Evolutionary conservation across 2,329 filamentous ascomycete species (phyloP), one percentile per base, ranked within the genome.

Genomic region (Cladophialophora chaetospira): DNA sequence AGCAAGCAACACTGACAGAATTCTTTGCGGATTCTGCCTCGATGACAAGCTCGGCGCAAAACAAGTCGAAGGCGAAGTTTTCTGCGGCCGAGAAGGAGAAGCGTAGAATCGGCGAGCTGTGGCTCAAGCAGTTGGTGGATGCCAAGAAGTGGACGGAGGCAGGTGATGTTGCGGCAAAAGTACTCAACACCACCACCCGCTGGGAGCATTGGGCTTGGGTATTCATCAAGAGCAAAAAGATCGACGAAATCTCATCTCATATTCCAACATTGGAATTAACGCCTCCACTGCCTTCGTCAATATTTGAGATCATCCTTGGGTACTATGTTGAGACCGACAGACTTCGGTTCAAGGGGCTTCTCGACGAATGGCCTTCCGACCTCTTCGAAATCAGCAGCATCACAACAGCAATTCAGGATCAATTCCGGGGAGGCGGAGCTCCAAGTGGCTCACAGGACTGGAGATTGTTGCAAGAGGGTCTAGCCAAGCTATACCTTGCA

Each of bases 191-290:
- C 1, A 85, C 91, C 1, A 80, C 88, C 45, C 80, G 88, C 65
- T 99, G 94, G 94, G 92, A 97, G 74, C 90, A 95, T 67, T 97
- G 93, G 91, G 88, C 95, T 4, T 95, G 89, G 84, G 87, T 84
- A 0, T 99, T 99, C 73, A 90, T 91, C 5, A 88, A 91, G 36
- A 88, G 89, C 2, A 83, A 89, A 62, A 91, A 86, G 68, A 91
- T 96, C 66, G 90, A 97, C 69, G 92, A 96, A 65, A 96, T 99
- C 59, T 88, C 89, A 4, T 82, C 88, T 31, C 86, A 88, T 67
- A 89, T 99, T 26, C 94, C 94, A 0, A 85, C 83, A 1, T 82
- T 86, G 51, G 84, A 86, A n/a, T 80, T 95, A 70, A 83, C 83
- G 25, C 92, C 92, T 5, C 87, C 90, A 0, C 80, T 99, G 10